Evolutionary conservation across 1,139 yeast species (phyloP).

Genomic region (Nakaseomyces nivariensis): DNA sequence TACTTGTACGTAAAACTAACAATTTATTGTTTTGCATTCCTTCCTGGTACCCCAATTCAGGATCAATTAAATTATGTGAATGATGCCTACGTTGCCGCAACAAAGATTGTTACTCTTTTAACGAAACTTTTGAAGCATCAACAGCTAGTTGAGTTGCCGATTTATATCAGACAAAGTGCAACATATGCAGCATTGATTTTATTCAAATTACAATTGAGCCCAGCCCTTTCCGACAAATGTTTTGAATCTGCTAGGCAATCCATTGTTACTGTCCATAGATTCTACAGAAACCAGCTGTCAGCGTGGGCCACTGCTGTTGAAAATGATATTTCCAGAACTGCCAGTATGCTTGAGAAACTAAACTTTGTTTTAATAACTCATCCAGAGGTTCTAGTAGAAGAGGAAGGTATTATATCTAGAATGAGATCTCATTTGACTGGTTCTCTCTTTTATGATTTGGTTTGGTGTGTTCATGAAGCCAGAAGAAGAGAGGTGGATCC

Average conservation of each 20-base stretch:
- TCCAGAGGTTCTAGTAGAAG: constrained; percentile 66
- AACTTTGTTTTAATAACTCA: constrained; percentile 81
- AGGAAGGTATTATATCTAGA: constrained; percentile 66
- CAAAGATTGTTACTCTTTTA: constrained; percentile 69
- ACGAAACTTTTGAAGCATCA: constrained; percentile 59
- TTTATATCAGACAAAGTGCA: constrained; percentile 76
- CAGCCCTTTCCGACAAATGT: constrained; percentile 63
- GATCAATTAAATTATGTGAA: constrained; percentile 76
- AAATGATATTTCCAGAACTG: constrained; percentile 85
- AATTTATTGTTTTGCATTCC: constrained; percentile 81
- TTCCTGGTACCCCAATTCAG: constrained; percentile 84
- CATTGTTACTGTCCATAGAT: constrained; percentile 83
- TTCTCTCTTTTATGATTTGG: constrained; percentile 80
- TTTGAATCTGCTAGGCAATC: constrained; percentile 87
- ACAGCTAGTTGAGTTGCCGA: constrained; percentile 74
- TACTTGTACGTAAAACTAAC: constrained; percentile 68
- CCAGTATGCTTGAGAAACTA: constrained; percentile 82
- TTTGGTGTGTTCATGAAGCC: constrained; percentile 94
- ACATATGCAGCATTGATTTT: constrained; percentile 71
- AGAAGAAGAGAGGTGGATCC: constrained; percentile 55
- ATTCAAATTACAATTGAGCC: constrained; percentile 74
- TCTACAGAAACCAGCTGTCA: constrained; percentile 75
- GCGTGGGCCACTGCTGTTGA: constrained; percentile 83
- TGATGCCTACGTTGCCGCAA: constrained; percentile 71
- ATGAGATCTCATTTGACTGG: constrained; percentile 93